Evolutionary conservation across 495 filamentous ascomycete genomes (phyloP).

Genomic region (Xylona heveae): DNA sequence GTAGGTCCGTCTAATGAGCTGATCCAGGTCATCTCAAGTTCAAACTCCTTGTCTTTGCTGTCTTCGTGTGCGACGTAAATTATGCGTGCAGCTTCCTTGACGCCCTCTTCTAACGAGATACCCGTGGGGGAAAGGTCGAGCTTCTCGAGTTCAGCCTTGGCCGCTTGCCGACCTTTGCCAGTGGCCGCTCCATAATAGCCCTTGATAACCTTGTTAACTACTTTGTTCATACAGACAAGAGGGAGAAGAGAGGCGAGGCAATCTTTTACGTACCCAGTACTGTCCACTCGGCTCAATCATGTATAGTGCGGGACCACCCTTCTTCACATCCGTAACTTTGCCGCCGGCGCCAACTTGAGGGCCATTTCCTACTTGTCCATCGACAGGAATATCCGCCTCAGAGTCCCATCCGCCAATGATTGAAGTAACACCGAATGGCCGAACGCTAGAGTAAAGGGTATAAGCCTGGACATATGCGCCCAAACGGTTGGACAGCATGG

Average conservation of each 20-base stretch:
- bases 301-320: conserved; percentile 80
- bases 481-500: conserved; percentile 71
- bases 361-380: conserved; percentile 69
- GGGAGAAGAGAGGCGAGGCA: neutral
- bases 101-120: conserved; percentile 64
- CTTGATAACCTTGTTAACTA: conserved; percentile 18
- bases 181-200: conserved; percentile 96
- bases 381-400: conserved; percentile 54
- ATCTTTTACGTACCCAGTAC: conserved; percentile 49
- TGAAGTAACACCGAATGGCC: conserved; percentile 87
- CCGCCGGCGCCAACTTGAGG: conserved; percentile 61
- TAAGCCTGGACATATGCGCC: conserved; percentile 93
- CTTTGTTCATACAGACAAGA: neutral
- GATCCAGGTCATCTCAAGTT: conserved; percentile 98
- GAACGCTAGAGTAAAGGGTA: conserved; percentile 87
- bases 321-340: conserved; percentile 47
- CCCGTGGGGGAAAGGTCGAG: conserved; percentile 59
- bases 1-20: conserved; percentile 65
- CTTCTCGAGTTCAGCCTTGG: conserved; percentile 96
- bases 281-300: conserved; percentile 96
- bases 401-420: conserved; percentile 90
- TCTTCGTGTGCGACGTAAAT: conserved; percentile 95
- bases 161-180: conserved; percentile 85
- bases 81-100: conserved; percentile 91
- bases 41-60: conserved; percentile 96